Evolutionary conservation across 257 asterid species (phyloP), one percentile per base, ranked within the genome.

Genomic region (Solanum raphanifolium): DNA sequence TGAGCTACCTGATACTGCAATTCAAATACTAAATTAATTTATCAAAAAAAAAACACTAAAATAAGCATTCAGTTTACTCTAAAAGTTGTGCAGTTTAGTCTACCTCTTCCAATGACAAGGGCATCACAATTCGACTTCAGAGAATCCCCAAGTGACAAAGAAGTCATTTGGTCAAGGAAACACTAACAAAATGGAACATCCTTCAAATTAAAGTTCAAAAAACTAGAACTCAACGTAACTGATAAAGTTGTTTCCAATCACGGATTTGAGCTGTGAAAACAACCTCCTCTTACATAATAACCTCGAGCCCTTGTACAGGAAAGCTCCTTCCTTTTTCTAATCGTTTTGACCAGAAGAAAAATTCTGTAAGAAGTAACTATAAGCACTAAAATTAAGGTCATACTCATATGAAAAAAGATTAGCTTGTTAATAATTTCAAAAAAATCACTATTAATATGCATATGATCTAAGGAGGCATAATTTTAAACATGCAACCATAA

Each of bases 81-180:
- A 79, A 86, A 83, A 32, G 75, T 66, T 60, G 31, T 15, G 46
- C 25, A 29, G 23, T 41, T n/a, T 38, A 32, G 39, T n/a, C 65
- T 91, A 96, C 99, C 99, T 96, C 99, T 92, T 94, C 96, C 91
- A 94, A 23, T 16, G 99, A 92, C 88, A 96, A 85, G 48, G 99
- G 99, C 99, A 95, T 92, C 87, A 94, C 98, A 90, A 96, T 90
- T 83, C 98, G 98, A 92, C 99, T 94, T 86, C 39, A 91, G 65
- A 87, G 25, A 87, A 74, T 35, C 76, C 91, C 93, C 92, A 68
- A 73, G 84, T 86, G 16, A 21, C 83, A 35, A 18, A 81, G 69
- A 89, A 90, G 88, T 21, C 38, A 85, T 39, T 68, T 75, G 92
- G 95, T 94, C 89, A 94, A 94, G 96, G 94, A 88, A 91, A 89